Evolutionary conservation across 352 stramenopile genomes (phyloP), one percentile per base, ranked within the genome.

Genomic region (Globisporangium ultimum): DNA sequence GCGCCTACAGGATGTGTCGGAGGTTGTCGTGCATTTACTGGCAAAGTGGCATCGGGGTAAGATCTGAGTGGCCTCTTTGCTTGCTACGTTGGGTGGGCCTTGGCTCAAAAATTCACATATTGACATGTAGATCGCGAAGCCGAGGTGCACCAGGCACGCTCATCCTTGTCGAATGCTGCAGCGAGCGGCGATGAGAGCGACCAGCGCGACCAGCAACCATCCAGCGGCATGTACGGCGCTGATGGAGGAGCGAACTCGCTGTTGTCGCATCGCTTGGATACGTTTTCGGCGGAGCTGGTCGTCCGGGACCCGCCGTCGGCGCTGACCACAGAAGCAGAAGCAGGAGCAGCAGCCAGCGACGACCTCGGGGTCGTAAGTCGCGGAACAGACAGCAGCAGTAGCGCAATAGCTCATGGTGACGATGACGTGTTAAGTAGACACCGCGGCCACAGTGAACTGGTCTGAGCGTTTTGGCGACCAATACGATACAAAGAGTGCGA

Each of bases 31-130:
- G n/a, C 76, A 87, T 46, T 53, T 92, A 22, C 66, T 87, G 18
- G 63, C 59, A 7, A 92, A 92, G 62, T 92, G 82, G 80, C 66
- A 90, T 22, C 74, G 80, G 67, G 82, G 80, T 89, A 18, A 15
- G 51, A 43, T 10, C 1, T 2, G 24, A 28, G 9, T 5, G 28
- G 9, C 2, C 28, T 36, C 28, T 17, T 17, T 14, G 48, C 7
- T 17, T 38, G 40, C 13, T 24, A 18, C 14, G 11, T 1, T 4
- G 20, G 14, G 6, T 42, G 14, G 17, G 11, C 28, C 0, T 53
- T 5, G 14, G 2, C 22, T 38, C 14, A 20, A 2, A 22, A 21
- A 2, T 21, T 7, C 40, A 14, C 1, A 17, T 12, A 3, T 3
- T 21, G 11, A n/a, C 12, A n/a, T 48, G 21, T 32, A 64, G 58